phyloP scores from a whole-genome alignment of 495 filamentous ascomycete genomes.

The Annulohypoxylon nitens region DNA sequence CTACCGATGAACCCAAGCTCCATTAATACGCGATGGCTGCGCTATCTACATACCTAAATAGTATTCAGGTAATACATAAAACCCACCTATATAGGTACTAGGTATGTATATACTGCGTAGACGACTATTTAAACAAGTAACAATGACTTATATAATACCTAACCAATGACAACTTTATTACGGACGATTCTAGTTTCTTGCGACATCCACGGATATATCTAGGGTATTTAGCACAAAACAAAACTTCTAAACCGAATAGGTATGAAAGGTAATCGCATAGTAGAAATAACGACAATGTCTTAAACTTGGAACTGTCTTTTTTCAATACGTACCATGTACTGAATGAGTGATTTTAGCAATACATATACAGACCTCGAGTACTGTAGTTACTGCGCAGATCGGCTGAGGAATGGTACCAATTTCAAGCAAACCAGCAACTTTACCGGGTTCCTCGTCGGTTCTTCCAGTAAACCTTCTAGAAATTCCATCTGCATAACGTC shows the following conservation, averaged over 20 bases:
- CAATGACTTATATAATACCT: not conserved
- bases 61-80: not conserved
- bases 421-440: not conserved
- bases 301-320: too few relatives aligned
- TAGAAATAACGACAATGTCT: too few relatives aligned
- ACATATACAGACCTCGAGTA: too few relatives aligned
- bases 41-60: not conserved
- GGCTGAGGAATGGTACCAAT: constrained; percentile 14
- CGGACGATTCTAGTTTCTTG: not conserved
- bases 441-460: constrained; percentile 14
- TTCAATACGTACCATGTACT: too few relatives aligned
- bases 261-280: too few relatives aligned
- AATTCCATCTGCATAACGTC: constrained; percentile 34
- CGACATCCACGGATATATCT: not conserved
- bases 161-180: not conserved
- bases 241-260: too few relatives aligned
- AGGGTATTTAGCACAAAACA: too few relatives aligned
- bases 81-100: not conserved
- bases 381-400: not conserved
- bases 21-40: not conserved
- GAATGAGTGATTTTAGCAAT: too few relatives aligned
- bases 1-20: too few relatives aligned
- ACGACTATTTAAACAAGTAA: not conserved
- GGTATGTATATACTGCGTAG: not conserved
- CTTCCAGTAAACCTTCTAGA: constrained; percentile 33